Base-by-base conservation (phyloP, 495 filamentous ascomycete species). In the Tuber microsphaerosporum region DNA sequence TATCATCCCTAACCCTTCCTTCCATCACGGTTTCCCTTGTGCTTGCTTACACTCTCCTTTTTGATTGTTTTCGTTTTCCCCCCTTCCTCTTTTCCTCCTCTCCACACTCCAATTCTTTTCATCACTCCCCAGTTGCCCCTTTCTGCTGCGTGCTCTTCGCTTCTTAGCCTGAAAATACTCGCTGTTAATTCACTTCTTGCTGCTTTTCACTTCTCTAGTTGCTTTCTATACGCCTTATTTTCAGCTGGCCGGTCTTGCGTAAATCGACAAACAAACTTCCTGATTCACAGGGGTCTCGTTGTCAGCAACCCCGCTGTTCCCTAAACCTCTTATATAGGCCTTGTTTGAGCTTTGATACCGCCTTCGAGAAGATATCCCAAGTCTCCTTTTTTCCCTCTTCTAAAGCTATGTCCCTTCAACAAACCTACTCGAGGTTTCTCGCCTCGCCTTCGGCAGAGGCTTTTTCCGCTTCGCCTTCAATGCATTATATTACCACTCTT, bases 401-500 rank as follows among this genome's bases (percentile, higher is more conserved):
- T 56, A 80, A 71, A 77, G 85, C 72, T 77, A 89, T 90, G 91
- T 89, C 90, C 83, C 87, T 92, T 83, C 87, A 88, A 82, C 85
- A 87, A 78, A 83, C 87, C 73, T 98, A 98, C 87, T 86, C 91
- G 86, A 87, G 88, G 83, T 97, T 94, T 84, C 88, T 97, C 71
- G 88, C 88, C 81, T 86, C 88, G 75, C 92, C 93, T 73, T 89
- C 85, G 81, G 81, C 90, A 71, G 87, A 87, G 61, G 86, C 88
- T 26, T 86, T 98, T 80, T 88, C 90, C 70, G 84, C 86, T 71
- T 86, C 92, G 84, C 91, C 92, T 75, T 89, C 93, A 61, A 86
- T 97, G 81, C 89, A 94, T 85, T 99, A 98, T 86, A 92, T 98
- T 83, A 92, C 95, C 70, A 94, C 93, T n/a, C 90, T 93, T 44